Conservation (phyloP, 1,139 yeast genomes). For the Kodamaea sp. region DNA sequence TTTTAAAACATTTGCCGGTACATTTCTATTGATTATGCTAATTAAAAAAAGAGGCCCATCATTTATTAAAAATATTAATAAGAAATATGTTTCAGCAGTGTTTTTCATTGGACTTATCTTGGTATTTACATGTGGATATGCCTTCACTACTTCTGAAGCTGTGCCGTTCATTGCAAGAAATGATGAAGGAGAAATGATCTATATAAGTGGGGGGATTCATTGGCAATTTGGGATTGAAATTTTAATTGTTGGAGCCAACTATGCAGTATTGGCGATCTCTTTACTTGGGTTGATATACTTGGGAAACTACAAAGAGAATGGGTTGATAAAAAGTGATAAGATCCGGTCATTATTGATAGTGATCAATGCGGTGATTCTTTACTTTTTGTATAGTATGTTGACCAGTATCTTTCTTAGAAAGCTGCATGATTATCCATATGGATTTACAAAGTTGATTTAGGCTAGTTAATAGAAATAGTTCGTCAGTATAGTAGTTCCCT, state of each 20-base stretch:
- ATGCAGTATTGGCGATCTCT: constrained; percentile 40
- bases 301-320: constrained; percentile 27
- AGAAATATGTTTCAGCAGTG: constrained; percentile 32
- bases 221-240: constrained; percentile 72
- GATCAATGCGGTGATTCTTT: constrained; percentile 19
- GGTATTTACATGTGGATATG: constrained; percentile 56
- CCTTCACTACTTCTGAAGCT: constrained; percentile 55
- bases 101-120: constrained; percentile 41
- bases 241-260: constrained; percentile 46
- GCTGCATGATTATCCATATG: constrained; percentile 41
- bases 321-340: constrained; percentile 19
- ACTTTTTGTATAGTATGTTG: constrained; percentile 33
- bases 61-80: constrained; percentile 29
- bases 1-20: constrained; percentile 41
- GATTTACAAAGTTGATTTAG: constrained; percentile 24
- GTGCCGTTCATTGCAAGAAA: constrained; percentile 61
- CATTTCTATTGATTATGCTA: constrained; percentile 43
- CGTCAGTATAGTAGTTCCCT: too few relatives aligned
- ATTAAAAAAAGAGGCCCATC: constrained; percentile 49
- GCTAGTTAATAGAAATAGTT: too few relatives aligned
- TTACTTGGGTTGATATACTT: constrained; percentile 37
- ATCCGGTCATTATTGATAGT: constrained; percentile 19
- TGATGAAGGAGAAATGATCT: constrained; percentile 45
- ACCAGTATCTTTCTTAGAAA: constrained; percentile 41
- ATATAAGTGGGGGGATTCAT: constrained; percentile 58